Evolutionary conservation across 1,284 basidiomycete species (phyloP).

Genomic region (Volvariella volvacea): DNA sequence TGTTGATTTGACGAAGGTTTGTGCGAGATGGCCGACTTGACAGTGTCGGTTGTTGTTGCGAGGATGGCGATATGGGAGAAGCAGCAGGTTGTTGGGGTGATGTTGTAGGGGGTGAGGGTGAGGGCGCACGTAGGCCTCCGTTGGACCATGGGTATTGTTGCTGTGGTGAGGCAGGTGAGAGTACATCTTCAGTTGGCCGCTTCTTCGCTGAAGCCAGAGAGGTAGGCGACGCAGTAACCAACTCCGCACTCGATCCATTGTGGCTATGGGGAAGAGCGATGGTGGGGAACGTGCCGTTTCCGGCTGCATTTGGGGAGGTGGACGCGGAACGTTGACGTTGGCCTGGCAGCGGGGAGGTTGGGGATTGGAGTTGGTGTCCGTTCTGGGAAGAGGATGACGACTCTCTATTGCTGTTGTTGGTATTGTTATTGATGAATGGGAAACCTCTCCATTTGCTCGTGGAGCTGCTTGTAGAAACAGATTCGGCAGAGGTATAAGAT

Average conservation of each 20-base stretch:
- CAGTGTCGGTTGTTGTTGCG: background rate
- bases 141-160: too few species aligned
- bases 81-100: background rate
- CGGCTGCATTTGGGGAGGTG: conserved; percentile 8
- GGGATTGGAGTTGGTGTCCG: too few species aligned
- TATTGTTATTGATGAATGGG: too few species aligned
- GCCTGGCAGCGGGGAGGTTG: background rate
- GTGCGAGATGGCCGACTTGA: conserved; percentile 1
- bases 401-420: too few species aligned
- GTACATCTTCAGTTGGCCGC: too few species aligned
- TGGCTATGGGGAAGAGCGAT: conserved; percentile 14
- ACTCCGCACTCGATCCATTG: background rate
- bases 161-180: too few species aligned
- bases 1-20: conserved; percentile 23
- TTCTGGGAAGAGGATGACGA: too few species aligned
- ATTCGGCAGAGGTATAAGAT: background rate
- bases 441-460: too few species aligned
- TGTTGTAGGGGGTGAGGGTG: background rate
- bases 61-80: background rate
- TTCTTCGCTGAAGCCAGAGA: too few species aligned
- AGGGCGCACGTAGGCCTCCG: background rate
- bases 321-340: conserved; percentile 10
- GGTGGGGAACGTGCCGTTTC: conserved; percentile 10
- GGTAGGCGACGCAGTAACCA: too few species aligned
- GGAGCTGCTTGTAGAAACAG: background rate